Base-by-base conservation (phyloP, 352 stramenopile genomes). In the Phytopythium kandeliae region DNA sequence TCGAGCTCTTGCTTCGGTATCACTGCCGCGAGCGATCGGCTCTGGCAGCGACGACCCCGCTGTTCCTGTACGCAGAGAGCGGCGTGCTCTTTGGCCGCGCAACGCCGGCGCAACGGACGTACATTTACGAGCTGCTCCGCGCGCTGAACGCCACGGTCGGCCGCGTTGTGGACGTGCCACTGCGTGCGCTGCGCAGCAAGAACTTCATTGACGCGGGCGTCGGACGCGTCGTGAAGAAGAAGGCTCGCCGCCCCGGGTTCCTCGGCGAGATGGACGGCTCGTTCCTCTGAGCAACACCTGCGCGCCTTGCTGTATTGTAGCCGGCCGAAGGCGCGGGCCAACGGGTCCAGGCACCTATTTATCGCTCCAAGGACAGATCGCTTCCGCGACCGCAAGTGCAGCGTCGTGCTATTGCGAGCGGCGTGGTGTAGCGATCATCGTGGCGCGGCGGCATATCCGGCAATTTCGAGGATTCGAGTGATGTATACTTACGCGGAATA, bases 31-130 rank as follows among this genome's bases (percentile, higher is more conserved):
- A 56, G 8, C 65, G 67, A 7, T 63, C 57, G 21, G 55, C 47
- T 17, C 21, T 81, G 3, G 24, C 34, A 17, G 41, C 21, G 7
- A 57, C 55, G 0, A 48, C 57, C 9, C 72, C 75, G 12, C 1
- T 78, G 41, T 82, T 87, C 58, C 51, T 86, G 30, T 91, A 84
- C 47, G 79, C 79, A 1, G 74, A 91, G 57, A 86, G 74, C 56
- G 48, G 68, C n/a, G 65, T 65, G 51, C 65, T 91, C 48, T 71
- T 85, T 4, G 79, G 77, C 8, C 26, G 58, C 13, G 36, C 74
- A 15, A 71, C 67, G 12, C 19, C 48, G 2, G 62, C 59, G 40
- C 77, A 89, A 48, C 78, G 77, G 42, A 54, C 63, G 37, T 68
- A 67, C n/a, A 72, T 88, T 24, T 78, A 71, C 26, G 45, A 55